These are phyloP conservation scores for Aureobasidium leucospermi DNA, from an alignment of 2,329 filamentous ascomycete species.

Conservation along the genomic window DNA sequence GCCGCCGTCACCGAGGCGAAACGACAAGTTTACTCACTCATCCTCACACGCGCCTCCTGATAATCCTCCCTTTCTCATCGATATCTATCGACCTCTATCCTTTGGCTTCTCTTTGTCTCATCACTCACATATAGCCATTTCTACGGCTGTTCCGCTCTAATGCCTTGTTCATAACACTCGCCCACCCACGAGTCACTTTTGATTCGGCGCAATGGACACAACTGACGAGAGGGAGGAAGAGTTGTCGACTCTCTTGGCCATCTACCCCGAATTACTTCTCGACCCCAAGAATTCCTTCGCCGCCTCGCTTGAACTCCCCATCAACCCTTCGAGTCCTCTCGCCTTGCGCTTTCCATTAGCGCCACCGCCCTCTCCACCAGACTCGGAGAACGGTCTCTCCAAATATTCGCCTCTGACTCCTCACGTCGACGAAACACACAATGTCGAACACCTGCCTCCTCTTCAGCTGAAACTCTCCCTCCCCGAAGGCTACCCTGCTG, in stretches of 20 bases:
- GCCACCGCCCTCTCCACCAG: constrained; percentile 33
- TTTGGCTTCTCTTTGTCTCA: background rate
- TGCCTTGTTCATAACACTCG: constrained; percentile 5
- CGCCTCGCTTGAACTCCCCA: constrained; percentile 48
- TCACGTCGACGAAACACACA: background rate
- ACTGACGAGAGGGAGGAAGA: constrained; percentile 55
- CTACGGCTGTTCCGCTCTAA: background rate
- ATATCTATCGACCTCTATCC: background rate
- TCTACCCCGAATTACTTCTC: constrained; percentile 53
- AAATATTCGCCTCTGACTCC: background rate
- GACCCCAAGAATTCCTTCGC: constrained; percentile 40
- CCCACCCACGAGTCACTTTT: background rate
- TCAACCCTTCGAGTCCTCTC: constrained; percentile 48
- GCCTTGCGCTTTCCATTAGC: constrained; percentile 31
- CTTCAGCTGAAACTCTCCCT: constrained; percentile 47
- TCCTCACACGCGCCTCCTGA: background rate
- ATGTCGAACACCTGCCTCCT: constrained; percentile 45
- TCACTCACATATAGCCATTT: background rate
- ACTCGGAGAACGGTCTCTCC: constrained; percentile 26
- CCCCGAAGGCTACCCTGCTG: constrained; percentile 49
- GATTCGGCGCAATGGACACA: background rate
- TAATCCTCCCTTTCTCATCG: background rate
- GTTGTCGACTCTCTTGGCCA: constrained; percentile 52
- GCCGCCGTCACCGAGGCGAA: constrained; percentile 5
- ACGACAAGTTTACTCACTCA: background rate